Conservation (phyloP, 2,329 filamentous ascomycete species). For the Diaporthe ampelina region DNA sequence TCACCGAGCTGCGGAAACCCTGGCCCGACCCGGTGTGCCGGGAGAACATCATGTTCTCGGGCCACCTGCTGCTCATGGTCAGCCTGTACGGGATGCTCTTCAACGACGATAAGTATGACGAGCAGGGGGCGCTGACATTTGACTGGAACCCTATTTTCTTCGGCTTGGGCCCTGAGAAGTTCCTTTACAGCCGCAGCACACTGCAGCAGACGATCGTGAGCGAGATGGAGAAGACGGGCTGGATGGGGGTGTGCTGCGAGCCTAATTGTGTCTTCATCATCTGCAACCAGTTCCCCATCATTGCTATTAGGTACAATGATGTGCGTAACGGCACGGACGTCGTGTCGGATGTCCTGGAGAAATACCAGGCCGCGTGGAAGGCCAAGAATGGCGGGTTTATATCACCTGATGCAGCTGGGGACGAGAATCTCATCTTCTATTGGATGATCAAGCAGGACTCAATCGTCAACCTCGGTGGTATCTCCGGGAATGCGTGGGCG, state of each 20-base stretch:
- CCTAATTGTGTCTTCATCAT: constrained; percentile 56
- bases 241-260: constrained; percentile 59
- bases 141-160: constrained; percentile 56
- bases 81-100: constrained; percentile 54
- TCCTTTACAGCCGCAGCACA: constrained; percentile 48
- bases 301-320: constrained; percentile 55
- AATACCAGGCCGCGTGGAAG: constrained; percentile 54
- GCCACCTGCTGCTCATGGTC: constrained; percentile 31
- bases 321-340: constrained; percentile 51
- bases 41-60: constrained; percentile 56
- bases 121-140: constrained; percentile 51
- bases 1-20: constrained; percentile 55
- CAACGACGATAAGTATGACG: constrained; percentile 56
- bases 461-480: constrained; percentile 36
- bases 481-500: constrained; percentile 23
- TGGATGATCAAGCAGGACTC: constrained; percentile 48
- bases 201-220: constrained; percentile 54
- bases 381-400: constrained; percentile 49
- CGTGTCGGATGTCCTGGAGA: constrained; percentile 50
- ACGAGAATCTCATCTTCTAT: constrained; percentile 46
- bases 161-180: constrained; percentile 54
- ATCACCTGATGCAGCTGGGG: background rate
- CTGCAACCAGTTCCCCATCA: constrained; percentile 60
- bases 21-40: constrained; percentile 57
- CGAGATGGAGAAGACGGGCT: constrained; percentile 54